These are phyloP conservation scores for Aspergillus hortae DNA, from an alignment of 2,329 filamentous ascomycete genomes.

Conservation along the genomic window DNA sequence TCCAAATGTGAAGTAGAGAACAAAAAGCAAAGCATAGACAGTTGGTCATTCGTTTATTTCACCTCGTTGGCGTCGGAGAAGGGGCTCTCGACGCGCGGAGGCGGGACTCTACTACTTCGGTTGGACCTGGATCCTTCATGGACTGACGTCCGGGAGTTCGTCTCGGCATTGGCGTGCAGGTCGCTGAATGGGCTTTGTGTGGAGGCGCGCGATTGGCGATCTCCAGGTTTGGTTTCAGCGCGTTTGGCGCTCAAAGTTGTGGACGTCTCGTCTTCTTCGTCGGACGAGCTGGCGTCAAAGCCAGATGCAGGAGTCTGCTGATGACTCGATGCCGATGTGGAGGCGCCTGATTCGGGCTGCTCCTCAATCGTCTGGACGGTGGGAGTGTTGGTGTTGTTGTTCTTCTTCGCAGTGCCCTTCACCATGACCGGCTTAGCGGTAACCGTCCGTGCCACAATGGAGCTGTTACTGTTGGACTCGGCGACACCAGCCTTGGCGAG, in stretches of 20 bases:
- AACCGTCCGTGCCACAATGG: constrained; percentile 43
- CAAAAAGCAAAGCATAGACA: neutral
- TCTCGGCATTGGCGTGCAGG: constrained; percentile 16
- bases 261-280: constrained; percentile 23
- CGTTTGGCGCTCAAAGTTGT: constrained; percentile 12
- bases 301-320: constrained; percentile 24
- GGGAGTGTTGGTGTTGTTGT: constrained; percentile 25
- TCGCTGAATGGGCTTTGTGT: constrained; percentile 30
- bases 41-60: constrained; percentile 21
- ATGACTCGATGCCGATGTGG: constrained; percentile 15
- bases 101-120: constrained; percentile 27
- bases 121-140: constrained; percentile 25
- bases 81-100: constrained; percentile 35
- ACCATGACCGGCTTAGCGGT: constrained; percentile 46
- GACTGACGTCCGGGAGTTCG: constrained; percentile 20
- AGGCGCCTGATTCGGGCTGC: constrained; percentile 11
- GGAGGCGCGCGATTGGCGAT: constrained; percentile 18
- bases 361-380: constrained; percentile 18
- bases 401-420: constrained; percentile 32
- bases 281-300: constrained; percentile 32
- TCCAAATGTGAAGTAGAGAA: neutral
- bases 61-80: constrained; percentile 45
- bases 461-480: constrained; percentile 32
- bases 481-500: constrained; percentile 37
- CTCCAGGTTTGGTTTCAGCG: constrained; percentile 19